phyloP scores from a whole-genome alignment of 2,329 filamentous ascomycete genomes.

The Penicillium oxalicum region DNA sequence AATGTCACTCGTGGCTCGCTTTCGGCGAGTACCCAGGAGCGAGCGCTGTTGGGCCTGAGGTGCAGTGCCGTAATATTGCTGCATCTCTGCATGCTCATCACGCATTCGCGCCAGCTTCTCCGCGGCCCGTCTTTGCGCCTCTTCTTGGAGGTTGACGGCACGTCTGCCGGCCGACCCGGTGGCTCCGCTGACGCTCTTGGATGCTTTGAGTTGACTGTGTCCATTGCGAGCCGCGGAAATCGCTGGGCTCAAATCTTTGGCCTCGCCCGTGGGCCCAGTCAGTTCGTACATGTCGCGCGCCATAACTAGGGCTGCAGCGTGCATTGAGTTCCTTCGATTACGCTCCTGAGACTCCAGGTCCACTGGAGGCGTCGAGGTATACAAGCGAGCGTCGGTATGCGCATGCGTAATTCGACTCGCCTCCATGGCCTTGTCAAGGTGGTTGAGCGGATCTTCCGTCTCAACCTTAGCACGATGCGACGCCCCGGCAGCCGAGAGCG shows the following conservation, averaged over 20 bases:
- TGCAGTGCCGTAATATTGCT: slow-evolving; percentile 68
- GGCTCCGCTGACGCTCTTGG: slow-evolving; percentile 27
- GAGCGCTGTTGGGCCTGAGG: slow-evolving; percentile 40
- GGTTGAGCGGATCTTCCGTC: slow-evolving; percentile 43
- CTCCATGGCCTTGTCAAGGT: slow-evolving; percentile 41
- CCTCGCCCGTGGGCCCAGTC: slow-evolving; percentile 40
- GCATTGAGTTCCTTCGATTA: slow-evolving; percentile 64
- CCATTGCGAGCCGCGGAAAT: slow-evolving; percentile 29
- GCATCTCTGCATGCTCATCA: slow-evolving; percentile 61
- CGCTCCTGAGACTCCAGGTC: slow-evolving; percentile 67
- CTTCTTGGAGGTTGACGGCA: slow-evolving; percentile 64
- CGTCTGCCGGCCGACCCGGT: slow-evolving; percentile 19
- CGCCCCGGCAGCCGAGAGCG: slow-evolving; percentile 65
- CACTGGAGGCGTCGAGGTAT: slow-evolving; percentile 68
- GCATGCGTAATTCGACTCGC: slow-evolving; percentile 59
- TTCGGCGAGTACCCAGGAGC: slow-evolving; percentile 51
- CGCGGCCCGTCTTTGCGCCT: slow-evolving; percentile 77
- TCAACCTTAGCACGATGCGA: slow-evolving; percentile 49
- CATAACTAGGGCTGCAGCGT: slow-evolving; percentile 82
- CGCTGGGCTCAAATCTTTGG: slow-evolving; percentile 14
- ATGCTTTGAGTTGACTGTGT: slow-evolving; percentile 28
- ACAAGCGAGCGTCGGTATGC: slow-evolving; percentile 69
- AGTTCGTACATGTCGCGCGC: slow-evolving; percentile 76
- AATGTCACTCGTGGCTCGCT: slow-evolving; percentile 63
- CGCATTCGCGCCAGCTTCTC: slow-evolving; percentile 77